These are phyloP conservation scores for Neurospora sp. DNA, from an alignment of 495 filamentous ascomycete species.

Conservation along the genomic window DNA sequence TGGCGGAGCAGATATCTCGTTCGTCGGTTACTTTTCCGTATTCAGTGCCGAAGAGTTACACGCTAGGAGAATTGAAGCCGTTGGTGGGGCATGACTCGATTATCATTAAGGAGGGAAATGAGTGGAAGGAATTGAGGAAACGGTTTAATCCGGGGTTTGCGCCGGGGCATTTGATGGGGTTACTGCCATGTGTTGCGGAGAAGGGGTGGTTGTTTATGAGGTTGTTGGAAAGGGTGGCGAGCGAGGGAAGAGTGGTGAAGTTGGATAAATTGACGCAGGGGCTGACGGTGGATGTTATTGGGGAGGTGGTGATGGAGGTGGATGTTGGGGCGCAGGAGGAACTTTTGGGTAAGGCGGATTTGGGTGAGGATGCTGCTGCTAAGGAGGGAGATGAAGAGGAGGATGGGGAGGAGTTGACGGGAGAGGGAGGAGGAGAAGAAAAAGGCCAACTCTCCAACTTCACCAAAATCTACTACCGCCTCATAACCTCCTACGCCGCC, in stretches of 20 bases:
- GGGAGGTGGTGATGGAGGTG: conserved; percentile 24
- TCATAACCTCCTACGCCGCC: conserved; percentile 14
- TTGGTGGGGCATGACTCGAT: conserved; percentile 33
- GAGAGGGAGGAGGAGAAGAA: neutral
- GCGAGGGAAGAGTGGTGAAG: conserved; percentile 18
- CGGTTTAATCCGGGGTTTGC: conserved; percentile 36
- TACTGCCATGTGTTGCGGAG: conserved; percentile 31
- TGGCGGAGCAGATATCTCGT: conserved; percentile 34
- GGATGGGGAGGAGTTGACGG: neutral
- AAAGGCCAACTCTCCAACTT: conserved; percentile 14
- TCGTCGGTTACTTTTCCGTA: conserved; percentile 29
- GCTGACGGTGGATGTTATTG: conserved; percentile 34
- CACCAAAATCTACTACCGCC: conserved; percentile 18
- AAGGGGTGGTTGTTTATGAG: conserved; percentile 25
- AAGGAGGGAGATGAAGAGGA: neutral
- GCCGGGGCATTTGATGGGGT: conserved; percentile 28
- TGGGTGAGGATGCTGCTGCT: neutral
- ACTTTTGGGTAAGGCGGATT: neutral
- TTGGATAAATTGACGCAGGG: conserved; percentile 17
- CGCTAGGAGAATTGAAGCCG: conserved; percentile 13
- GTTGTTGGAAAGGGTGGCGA: conserved; percentile 15
- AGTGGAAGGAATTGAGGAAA: conserved; percentile 33
- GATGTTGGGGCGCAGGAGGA: conserved; percentile 25
- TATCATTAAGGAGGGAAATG: conserved; percentile 20
- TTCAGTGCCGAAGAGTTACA: conserved; percentile 34